Evolutionary conservation across 257 asterid genomes (phyloP).

Genomic region (Rehmannia glutinosa): DNA sequence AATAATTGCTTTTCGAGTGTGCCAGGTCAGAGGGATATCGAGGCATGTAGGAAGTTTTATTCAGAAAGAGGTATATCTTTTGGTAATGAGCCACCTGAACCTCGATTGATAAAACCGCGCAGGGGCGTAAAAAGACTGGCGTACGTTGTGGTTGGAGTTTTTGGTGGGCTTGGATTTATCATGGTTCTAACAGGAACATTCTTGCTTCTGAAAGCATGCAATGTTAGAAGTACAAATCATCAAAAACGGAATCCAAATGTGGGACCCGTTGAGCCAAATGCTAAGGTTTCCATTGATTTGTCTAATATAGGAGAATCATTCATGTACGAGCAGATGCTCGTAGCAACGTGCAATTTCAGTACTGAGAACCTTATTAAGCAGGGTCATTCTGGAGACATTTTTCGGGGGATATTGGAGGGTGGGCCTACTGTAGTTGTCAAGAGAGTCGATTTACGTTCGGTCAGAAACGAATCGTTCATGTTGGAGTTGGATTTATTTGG

Average conservation of each 20-base stretch:
- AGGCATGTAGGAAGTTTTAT: constrained; percentile 44
- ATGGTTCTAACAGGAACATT: constrained; percentile 26
- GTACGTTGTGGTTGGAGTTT: constrained; percentile 46
- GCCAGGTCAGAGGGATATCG: constrained; percentile 32
- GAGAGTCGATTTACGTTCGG: constrained; percentile 38
- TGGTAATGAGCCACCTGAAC: background rate
- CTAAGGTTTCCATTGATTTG: constrained; percentile 12
- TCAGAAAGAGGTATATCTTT: constrained; percentile 18
- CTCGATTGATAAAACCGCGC: background rate
- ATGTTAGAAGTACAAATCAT: background rate
- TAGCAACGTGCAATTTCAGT: constrained; percentile 50
- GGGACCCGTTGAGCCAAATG: constrained; percentile 16
- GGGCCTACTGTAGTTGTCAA: constrained; percentile 49
- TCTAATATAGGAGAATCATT: constrained; percentile 46
- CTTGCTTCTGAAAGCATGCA: constrained; percentile 24
- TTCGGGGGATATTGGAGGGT: constrained; percentile 45
- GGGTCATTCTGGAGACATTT: constrained; percentile 72
- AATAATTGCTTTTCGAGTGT: constrained; percentile 41
- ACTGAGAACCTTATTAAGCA: constrained; percentile 44
- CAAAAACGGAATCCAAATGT: constrained; percentile 11
- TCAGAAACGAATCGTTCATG: constrained; percentile 31
- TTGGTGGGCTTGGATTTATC: constrained; percentile 55
- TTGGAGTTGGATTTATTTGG: constrained; percentile 49
- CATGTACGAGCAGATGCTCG: constrained; percentile 45
- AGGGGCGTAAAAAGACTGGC: constrained; percentile 13